Percentiles rank a stretch among this genome's conserved stretches.
phyloP scores from a whole-genome alignment of 768 basidiomycete genomes.

The Leucocoprinus sp. region DNA sequence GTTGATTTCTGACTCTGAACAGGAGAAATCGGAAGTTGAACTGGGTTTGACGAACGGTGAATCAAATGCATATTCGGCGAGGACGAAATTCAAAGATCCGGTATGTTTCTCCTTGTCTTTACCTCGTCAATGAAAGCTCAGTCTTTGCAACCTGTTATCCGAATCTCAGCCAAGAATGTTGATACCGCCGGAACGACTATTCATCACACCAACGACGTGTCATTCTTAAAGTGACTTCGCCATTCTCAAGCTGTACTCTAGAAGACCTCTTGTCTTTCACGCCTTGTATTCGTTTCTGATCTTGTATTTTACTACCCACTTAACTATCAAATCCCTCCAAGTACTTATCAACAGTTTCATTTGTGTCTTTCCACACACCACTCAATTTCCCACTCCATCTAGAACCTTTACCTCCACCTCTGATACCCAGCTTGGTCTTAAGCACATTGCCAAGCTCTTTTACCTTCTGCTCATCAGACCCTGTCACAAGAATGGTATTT shows the following conservation, averaged over 20 bases:
- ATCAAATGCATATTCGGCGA: constrained; percentile 13
- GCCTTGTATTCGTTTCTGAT: constrained; percentile 1
- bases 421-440: constrained; percentile 50
- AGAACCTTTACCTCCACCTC: constrained; percentile 71
- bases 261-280: constrained; percentile 2
- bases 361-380: constrained; percentile 52
- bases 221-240: constrained; percentile 14
- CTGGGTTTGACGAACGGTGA: constrained; percentile 38
- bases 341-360: constrained; percentile 32
- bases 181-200: constrained; percentile 14
- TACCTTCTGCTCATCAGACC: constrained; percentile 51
- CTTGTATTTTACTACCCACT: not conserved
- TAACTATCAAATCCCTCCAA: constrained; percentile 17
- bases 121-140: not conserved
- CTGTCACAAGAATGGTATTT: constrained; percentile 51
- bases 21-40: constrained; percentile 20
- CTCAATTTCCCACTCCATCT: constrained; percentile 71
- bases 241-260: not conserved
- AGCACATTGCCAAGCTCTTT: constrained; percentile 50
- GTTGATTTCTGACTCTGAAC: constrained; percentile 11
- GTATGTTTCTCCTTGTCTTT: not conserved
- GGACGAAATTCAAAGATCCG: not conserved
- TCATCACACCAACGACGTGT: constrained; percentile 10
- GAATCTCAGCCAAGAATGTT: constrained; percentile 17
- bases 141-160: not conserved